Conservation (phyloP, 2,329 filamentous ascomycete genomes). For the Ascocoryne sarcoides region DNA sequence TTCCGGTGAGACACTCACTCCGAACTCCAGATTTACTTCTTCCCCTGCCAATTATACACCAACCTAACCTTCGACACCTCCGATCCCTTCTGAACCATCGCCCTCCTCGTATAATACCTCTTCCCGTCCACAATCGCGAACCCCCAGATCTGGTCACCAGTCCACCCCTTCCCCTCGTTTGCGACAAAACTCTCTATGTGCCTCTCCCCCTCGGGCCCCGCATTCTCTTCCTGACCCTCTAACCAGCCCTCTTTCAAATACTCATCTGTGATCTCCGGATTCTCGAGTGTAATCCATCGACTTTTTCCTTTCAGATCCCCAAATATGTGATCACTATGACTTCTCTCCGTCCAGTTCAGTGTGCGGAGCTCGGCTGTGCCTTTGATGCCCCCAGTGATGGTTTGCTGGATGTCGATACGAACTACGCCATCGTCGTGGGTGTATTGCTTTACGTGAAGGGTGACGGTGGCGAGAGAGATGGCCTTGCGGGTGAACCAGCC, state of each 20-base stretch:
- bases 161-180: slow-evolving; percentile 42
- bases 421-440: slow-evolving; percentile 31
- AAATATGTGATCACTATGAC: slow-evolving; percentile 54
- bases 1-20: too few species aligned
- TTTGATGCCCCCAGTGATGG: slow-evolving; percentile 52
- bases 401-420: slow-evolving; percentile 51
- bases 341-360: slow-evolving; percentile 44
- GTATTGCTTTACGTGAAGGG: slow-evolving; percentile 36
- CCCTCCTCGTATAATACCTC: slow-evolving; percentile 32
- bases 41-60: slow-evolving; percentile 32
- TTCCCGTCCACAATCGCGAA: slow-evolving; percentile 35
- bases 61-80: slow-evolving; percentile 32
- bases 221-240: slow-evolving; percentile 34
- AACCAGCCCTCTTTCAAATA: slow-evolving; percentile 39
- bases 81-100: slow-evolving; percentile 32
- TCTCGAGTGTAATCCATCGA: slow-evolving; percentile 31
- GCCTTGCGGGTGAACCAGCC: slow-evolving; percentile 52
- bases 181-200: slow-evolving; percentile 41
- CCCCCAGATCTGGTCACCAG: slow-evolving; percentile 44
- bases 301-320: slow-evolving; percentile 45
- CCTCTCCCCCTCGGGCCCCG: slow-evolving; percentile 33
- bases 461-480: slow-evolving; percentile 49
- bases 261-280: slow-evolving; percentile 3
- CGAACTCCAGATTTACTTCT: background rate
- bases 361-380: slow-evolving; percentile 48